Evolutionary conservation across 169 alveolate species (phyloP), one percentile per base, ranked within the genome.

Genomic region (Plasmodium gonderi): DNA sequence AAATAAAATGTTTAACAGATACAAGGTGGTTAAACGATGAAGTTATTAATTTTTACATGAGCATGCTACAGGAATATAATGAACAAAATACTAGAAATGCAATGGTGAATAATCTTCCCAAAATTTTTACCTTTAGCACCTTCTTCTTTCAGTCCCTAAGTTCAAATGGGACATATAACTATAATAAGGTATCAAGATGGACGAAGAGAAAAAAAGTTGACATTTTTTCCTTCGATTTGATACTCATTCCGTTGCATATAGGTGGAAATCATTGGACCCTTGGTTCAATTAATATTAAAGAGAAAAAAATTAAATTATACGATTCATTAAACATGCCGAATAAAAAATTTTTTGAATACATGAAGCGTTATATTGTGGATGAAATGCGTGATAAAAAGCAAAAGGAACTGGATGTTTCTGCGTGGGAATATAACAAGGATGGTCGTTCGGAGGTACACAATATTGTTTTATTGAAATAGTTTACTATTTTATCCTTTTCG

Each of bases 1-100:
- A 45, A 83, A 90, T 97, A 31, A 90, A 75, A 51, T 93, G 97
- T 44, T 81, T 96, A n/a, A 91, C 94, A 44, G 96, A 95, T n/a
- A 91, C 96, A n/a, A 91, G 94, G 78, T 97, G 98, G 98, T 91
- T 97, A 17, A 96, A 97, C 83, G 98, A 97, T 76, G 98, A 97
- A 77, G 94, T 97, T 31, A 97, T 97, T 85, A 97, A 97, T 90
- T 97, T 97, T 83, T 97, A 96, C 94, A 67, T 97, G 60, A 90
- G 95, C 11, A 83, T 97, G 96, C 68, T 97, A 54, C 98, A 97
- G 69, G 97, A 96, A 79, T 76, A 96, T 51, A 96, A 95, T 93
- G 96, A 94, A 42, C 65, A 51, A 3, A 31, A 42, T 67, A 23
- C 51, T 8, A 69, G 74, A 47, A 85, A 75, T 26, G 94, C 85